Percentiles rank a stretch among this genome's conserved stretches.
Evolutionary conservation across 164 flowering plant genomes (phyloP).

Genomic region (Hamamelis virginiana): DNA sequence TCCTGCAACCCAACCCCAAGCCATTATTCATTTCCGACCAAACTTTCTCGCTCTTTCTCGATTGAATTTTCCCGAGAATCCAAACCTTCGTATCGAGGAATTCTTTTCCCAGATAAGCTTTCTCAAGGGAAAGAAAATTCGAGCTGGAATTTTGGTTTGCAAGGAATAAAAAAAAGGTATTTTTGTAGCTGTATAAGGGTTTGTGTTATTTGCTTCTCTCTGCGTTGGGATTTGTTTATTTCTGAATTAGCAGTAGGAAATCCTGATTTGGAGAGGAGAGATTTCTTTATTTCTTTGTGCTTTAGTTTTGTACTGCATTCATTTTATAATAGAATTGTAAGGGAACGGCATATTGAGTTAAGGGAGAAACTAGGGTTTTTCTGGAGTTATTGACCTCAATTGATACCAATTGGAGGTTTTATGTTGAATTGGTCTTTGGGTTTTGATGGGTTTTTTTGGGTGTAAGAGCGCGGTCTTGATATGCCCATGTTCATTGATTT

Average conservation of each 20-base stretch:
- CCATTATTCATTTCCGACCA: no score
- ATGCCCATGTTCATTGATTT: no score
- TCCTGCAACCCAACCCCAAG: no score
- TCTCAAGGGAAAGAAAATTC: neutral
- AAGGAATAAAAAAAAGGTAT: neutral
- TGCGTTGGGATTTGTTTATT: slow-evolving; percentile 22
- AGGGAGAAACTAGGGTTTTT: neutral
- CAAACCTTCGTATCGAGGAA: neutral
- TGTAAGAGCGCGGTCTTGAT: no score
- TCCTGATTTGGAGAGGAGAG: slow-evolving; percentile 20
- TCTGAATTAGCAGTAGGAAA: neutral
- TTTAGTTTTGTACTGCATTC: neutral
- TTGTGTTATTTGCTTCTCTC: slow-evolving; percentile 15
- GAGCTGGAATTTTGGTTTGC: neutral
- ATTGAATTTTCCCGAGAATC: slow-evolving; percentile 5
- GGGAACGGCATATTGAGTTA: neutral
- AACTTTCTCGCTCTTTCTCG: slow-evolving; percentile 5
- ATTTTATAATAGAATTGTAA: neutral
- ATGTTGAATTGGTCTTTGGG: neutral
- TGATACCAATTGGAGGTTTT: neutral
- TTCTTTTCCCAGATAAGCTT: slow-evolving; percentile 15
- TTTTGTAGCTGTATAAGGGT: slow-evolving; percentile 3
- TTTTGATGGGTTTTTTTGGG: neutral
- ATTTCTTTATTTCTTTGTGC: neutral
- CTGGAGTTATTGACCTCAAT: neutral